These are phyloP conservation scores for Pichia inconspicua DNA, from an alignment of 1,139 yeast genomes.

Conservation along the genomic window DNA sequence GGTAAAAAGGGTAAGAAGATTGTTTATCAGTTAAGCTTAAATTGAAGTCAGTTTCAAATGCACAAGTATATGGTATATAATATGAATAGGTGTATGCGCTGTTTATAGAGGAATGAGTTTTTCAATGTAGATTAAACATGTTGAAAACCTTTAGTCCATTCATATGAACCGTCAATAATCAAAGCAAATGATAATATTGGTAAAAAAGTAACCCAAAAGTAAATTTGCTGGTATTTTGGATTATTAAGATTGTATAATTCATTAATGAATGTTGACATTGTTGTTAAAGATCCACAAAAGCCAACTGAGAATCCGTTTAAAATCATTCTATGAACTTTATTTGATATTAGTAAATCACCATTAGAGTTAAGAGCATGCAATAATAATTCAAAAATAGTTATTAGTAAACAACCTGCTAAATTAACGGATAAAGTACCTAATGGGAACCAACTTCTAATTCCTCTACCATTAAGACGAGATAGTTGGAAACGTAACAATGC, in stretches of 20 bases:
- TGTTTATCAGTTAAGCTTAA: conserved; percentile 36
- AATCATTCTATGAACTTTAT: conserved; percentile 40
- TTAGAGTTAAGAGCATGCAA: conserved; percentile 34
- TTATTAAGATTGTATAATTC: conserved; percentile 44
- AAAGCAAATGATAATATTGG: conserved; percentile 36
- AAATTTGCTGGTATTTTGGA: conserved; percentile 23
- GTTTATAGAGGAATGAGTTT: neutral
- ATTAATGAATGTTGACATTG: conserved; percentile 68
- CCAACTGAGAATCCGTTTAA: conserved; percentile 58
- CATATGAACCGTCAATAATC: conserved; percentile 46
- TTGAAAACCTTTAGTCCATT: conserved; percentile 38
- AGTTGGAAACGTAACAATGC: conserved; percentile 51
- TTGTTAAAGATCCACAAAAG: conserved; percentile 69
- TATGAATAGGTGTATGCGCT: neutral
- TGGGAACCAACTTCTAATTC: conserved; percentile 38
- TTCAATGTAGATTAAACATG: neutral
- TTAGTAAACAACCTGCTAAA: conserved; percentile 45
- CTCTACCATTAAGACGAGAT: conserved; percentile 34
- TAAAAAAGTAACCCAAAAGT: conserved; percentile 34
- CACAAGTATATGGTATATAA: neutral
- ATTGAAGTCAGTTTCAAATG: neutral
- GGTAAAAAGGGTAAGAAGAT: conserved; percentile 38
- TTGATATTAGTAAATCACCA: conserved; percentile 27
- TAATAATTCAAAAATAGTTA: conserved; percentile 49
- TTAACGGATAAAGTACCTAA: conserved; percentile 74